Evolutionary conservation across 1,139 yeast genomes (phyloP).

Genomic region (Lizanozyma gosingica): DNA sequence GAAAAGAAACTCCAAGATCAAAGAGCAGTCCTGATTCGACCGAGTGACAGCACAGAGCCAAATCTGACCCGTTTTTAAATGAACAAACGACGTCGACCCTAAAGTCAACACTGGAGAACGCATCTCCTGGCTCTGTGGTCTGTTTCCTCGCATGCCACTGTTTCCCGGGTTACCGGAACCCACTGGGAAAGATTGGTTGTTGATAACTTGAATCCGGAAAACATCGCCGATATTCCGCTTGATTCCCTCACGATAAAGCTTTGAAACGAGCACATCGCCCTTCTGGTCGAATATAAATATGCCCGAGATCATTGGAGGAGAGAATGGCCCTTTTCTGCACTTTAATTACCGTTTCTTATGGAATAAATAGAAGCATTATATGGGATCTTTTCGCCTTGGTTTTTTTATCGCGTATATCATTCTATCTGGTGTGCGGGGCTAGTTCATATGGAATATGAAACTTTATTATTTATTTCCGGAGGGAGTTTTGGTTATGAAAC

Average conservation of each 20-base stretch:
- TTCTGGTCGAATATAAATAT: constrained; percentile 66
- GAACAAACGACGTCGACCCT: constrained; percentile 88
- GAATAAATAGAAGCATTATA: too few species aligned
- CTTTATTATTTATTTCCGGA: too few species aligned
- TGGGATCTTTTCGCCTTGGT: too few species aligned
- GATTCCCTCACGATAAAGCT: constrained; percentile 63
- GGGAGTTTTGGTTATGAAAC: too few species aligned
- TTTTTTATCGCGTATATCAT: too few species aligned
- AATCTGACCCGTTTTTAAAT: constrained; percentile 57
- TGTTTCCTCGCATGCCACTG: constrained; percentile 2
- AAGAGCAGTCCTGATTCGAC: constrained; percentile 78
- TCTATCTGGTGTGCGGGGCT: too few species aligned
- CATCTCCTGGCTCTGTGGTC: constrained; percentile 18
- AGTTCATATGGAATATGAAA: too few species aligned
- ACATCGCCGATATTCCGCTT: constrained; percentile 70
- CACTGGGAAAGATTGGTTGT: constrained; percentile 36
- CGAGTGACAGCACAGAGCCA: constrained; percentile 87
- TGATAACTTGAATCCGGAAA: constrained; percentile 81
- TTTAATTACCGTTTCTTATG: too few species aligned
- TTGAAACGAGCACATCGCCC: constrained; percentile 81
- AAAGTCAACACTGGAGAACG: constrained; percentile 81
- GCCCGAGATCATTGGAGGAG: constrained; percentile 70
- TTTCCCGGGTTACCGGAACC: constrained; percentile 3
- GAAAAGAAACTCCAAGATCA: constrained; percentile 70
- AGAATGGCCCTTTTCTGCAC: constrained; percentile 8